phyloP scores from a whole-genome alignment of 2,329 filamentous ascomycete genomes.

The Clarireedia homoeocarpa region DNA sequence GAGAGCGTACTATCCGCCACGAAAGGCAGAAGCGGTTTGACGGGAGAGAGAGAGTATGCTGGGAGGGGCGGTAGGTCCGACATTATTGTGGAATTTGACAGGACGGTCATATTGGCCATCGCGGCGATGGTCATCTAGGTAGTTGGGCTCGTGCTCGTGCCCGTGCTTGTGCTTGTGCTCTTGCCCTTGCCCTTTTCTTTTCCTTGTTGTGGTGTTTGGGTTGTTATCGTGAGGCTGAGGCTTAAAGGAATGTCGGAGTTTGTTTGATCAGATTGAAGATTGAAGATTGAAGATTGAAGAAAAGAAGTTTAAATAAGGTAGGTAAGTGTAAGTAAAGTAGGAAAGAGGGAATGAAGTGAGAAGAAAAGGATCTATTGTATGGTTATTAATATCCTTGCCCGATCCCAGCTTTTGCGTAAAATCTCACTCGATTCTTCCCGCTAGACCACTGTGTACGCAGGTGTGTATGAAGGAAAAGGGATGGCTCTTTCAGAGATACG shows the following conservation, averaged over 20 bases:
- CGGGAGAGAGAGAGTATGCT: background rate
- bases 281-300: background rate
- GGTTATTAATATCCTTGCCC: background rate
- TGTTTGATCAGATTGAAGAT: conserved; percentile 7
- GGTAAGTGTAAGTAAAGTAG: too few relatives aligned
- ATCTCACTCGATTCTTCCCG: background rate
- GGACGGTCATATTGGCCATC: conserved; percentile 43
- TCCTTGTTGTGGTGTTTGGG: background rate
- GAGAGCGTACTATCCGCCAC: conserved; percentile 74
- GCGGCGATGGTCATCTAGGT: conserved; percentile 6
- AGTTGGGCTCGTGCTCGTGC: background rate
- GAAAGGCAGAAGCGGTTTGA: background rate
- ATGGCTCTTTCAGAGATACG: background rate
- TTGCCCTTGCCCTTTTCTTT: background rate
- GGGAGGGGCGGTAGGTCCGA: conserved; percentile 30
- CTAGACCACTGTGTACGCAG: too few relatives aligned
- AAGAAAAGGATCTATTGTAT: background rate
- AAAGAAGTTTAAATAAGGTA: too few relatives aligned
- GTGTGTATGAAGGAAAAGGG: background rate
- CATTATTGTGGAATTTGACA: conserved; percentile 29
- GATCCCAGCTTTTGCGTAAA: background rate
- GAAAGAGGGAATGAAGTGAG: background rate
- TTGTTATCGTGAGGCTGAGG: too few relatives aligned
- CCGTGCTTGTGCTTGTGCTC: background rate
- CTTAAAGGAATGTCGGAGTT: background rate